Conservation (phyloP, 2,329 filamentous ascomycete genomes). For the Aspergillus pseudoterreus region DNA sequence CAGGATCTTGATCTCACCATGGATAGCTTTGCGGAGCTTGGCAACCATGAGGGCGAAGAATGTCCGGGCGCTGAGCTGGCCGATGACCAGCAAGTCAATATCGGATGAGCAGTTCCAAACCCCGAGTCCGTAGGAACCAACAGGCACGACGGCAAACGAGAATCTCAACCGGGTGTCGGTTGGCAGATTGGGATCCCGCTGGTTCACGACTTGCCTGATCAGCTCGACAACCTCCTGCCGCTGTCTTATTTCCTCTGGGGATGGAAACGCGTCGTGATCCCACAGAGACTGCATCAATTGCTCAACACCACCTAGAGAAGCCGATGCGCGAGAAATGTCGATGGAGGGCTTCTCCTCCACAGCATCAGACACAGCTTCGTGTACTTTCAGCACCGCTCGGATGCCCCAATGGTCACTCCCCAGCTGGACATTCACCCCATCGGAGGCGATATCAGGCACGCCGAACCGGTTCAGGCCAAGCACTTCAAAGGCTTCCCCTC, state of each 20-base stretch:
- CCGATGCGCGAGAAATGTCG: background rate
- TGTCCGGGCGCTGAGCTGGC: conserved; percentile 5
- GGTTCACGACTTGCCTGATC: conserved; percentile 1
- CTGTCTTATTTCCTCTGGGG: background rate
- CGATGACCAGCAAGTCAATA: conserved; percentile 6
- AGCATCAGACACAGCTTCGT: too few relatives aligned
- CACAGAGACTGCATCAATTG: conserved; percentile 1
- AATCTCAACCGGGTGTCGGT: background rate
- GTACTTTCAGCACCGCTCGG: background rate
- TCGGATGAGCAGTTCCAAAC: conserved; percentile 7
- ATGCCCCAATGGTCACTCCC: conserved; percentile 8
- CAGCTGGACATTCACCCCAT: background rate
- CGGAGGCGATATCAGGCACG: background rate
- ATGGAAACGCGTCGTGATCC: background rate
- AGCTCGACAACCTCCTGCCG: background rate
- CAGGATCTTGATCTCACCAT: conserved; percentile 1
- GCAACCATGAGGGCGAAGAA: conserved; percentile 7
- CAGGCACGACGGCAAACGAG: conserved; percentile 1
- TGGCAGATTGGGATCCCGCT: conserved; percentile 3
- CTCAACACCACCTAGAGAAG: background rate
- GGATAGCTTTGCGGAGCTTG: background rate
- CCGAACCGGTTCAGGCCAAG: conserved; percentile 3
- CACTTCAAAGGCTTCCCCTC: background rate
- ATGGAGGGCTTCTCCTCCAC: background rate
- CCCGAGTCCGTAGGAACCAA: conserved; percentile 4